phyloP scores from a whole-genome alignment of 768 basidiomycete genomes.

The Lactifluus echinatus region DNA sequence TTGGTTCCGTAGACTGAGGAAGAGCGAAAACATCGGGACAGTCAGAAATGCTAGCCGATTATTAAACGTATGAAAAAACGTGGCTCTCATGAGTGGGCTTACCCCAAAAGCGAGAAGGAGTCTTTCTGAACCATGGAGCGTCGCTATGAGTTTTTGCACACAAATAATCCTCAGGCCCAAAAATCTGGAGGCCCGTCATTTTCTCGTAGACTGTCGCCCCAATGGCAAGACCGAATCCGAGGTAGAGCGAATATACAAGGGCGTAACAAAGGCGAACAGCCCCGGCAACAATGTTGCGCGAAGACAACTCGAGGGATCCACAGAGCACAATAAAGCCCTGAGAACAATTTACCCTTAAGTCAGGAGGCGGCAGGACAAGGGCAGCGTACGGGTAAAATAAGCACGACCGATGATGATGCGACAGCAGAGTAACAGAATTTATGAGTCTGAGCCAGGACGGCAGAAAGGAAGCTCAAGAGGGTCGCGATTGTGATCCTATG shows the following conservation, averaged over 20 bases:
- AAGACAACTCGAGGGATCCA: constrained; percentile 71
- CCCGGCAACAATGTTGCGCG: constrained; percentile 76
- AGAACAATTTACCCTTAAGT: neutral
- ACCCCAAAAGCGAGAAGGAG: constrained; percentile 70
- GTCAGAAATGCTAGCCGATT: constrained; percentile 49
- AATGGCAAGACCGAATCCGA: constrained; percentile 77
- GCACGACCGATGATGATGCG: constrained; percentile 66
- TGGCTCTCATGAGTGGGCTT: neutral
- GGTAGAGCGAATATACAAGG: constrained; percentile 67
- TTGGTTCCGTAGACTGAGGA: constrained; percentile 56
- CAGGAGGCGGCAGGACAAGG: neutral
- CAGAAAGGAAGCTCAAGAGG: constrained; percentile 70
- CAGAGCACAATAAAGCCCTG: constrained; percentile 60
- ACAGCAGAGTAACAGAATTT: constrained; percentile 76
- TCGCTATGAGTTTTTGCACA: constrained; percentile 50
- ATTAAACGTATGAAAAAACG: neutral
- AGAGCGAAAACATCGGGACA: constrained; percentile 61
- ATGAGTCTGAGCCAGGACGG: constrained; percentile 59
- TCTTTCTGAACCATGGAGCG: constrained; percentile 67
- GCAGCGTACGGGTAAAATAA: constrained; percentile 61
- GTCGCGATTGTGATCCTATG: constrained; percentile 69
- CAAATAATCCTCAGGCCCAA: constrained; percentile 51
- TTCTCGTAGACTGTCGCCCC: constrained; percentile 61
- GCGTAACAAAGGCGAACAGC: constrained; percentile 77
- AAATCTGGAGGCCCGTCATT: constrained; percentile 35